These are phyloP conservation scores for Globisporangium radiosum DNA, from an alignment of 352 stramenopile species.

Conservation along the genomic window DNA sequence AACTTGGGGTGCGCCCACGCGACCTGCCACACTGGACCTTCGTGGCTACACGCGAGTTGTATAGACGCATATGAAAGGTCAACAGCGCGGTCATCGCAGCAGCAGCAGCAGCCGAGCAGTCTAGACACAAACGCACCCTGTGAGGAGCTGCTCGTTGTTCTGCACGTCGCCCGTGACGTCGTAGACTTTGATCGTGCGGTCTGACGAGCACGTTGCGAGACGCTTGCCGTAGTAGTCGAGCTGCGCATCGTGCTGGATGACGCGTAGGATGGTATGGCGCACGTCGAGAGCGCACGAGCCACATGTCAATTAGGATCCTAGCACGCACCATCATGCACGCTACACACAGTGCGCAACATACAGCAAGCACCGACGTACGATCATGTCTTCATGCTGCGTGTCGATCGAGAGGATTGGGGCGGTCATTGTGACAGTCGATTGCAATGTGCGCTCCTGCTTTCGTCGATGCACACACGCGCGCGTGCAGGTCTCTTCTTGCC, in stretches of 20 bases:
- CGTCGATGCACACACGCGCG: too few relatives aligned
- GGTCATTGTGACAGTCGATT: slow-evolving; percentile 44
- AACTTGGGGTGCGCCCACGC: slow-evolving; percentile 98
- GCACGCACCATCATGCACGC: neutral
- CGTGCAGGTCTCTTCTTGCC: too few relatives aligned
- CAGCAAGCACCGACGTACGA: slow-evolving; percentile 39
- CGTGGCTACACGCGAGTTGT: slow-evolving; percentile 56
- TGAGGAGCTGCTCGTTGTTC: slow-evolving; percentile 86
- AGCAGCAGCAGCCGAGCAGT: neutral
- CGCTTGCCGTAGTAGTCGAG: slow-evolving; percentile 99
- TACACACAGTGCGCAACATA: too few relatives aligned
- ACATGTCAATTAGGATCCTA: too few relatives aligned
- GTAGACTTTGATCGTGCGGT: slow-evolving; percentile 97
- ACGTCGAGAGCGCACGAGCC: neutral
- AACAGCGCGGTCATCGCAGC: slow-evolving; percentile 7
- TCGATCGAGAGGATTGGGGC: slow-evolving; percentile 89
- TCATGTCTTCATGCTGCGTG: slow-evolving; percentile 98
- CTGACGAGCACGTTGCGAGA: slow-evolving; percentile 97
- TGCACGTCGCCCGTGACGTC: slow-evolving; percentile 90
- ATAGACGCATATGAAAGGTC: neutral
- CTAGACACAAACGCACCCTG: slow-evolving; percentile 30
- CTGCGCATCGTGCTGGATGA: slow-evolving; percentile 92
- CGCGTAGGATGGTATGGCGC: neutral
- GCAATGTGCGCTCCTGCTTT: too few relatives aligned
- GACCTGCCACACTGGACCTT: slow-evolving; percentile 98